Base-by-base conservation (phyloP, 768 basidiomycete species). In the Myochromella boudieri region DNA sequence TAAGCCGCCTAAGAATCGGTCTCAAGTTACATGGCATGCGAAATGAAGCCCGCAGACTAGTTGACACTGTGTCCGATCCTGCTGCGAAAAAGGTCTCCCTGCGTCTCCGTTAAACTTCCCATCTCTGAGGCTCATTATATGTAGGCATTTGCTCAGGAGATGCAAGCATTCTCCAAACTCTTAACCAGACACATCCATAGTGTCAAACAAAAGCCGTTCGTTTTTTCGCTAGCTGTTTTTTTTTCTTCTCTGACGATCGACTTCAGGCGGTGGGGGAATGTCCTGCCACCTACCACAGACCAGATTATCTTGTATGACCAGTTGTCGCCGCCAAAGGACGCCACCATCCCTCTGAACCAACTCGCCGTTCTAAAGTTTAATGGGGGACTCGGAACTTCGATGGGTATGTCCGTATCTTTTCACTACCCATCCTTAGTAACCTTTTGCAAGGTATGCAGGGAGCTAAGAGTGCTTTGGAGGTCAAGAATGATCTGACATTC, bases 401-500 rank as follows among this genome's bases (percentile, higher is more conserved):
- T 87, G 83, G 84, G 84, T 76, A 53, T 45, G 75, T 63, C 41
- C 22, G n/a, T 47, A 32, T 27, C 4, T 28, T 6, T 28, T 9
- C 12, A 31, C 15, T 6, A 3, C 49, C 40, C 21, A 20, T 10
- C 11, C 48, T 18, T 1, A 11, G n/a, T 28, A 42, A 29, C 22
- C 12, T 38, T 11, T 78, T 81, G 22, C 26, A 85, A n/a, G 83
- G 81, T 20, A 77, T 85, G 74, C 76, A 75, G 15, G 81, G 82
- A 36, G 88, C 89, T 7, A 95, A 91, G 74, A 80, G 78, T 55
- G 84, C 90, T 44, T 83, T 94, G 42, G 91, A 92, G 63, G 89
- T 92, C 63, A 82, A 91, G 65, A 81, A 91, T 59, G 87, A 85
- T 57, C 84, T 90, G 82, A 91, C 84, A 20, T 93, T 93, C 75